Conservation (phyloP, 805 yeast genomes). For the Starmerella geochares region DNA sequence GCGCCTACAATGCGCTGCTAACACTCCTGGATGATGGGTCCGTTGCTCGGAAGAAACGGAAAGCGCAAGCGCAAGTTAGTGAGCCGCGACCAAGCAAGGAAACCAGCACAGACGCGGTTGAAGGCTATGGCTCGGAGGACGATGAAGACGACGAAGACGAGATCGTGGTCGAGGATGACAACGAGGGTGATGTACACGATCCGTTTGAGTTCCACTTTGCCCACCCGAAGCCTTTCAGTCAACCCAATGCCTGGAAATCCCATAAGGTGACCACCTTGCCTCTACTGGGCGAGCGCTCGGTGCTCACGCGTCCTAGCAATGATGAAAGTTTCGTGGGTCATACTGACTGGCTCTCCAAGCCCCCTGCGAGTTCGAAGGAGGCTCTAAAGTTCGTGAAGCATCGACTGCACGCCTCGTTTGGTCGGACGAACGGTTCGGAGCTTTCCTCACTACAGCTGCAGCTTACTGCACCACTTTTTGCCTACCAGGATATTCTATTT, state of each 20-base stretch:
- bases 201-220: slow-evolving; percentile 74
- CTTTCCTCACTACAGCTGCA: slow-evolving; percentile 41
- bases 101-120: slow-evolving; percentile 18
- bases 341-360: neutral
- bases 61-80: neutral
- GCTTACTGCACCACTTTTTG: slow-evolving; percentile 54
- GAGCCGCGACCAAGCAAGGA: slow-evolving; percentile 22
- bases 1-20: slow-evolving; percentile 57
- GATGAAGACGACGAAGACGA: slow-evolving; percentile 27
- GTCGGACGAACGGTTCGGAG: slow-evolving; percentile 28
- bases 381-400: slow-evolving; percentile 34
- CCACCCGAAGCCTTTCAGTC: slow-evolving; percentile 32
- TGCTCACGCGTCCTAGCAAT: slow-evolving; percentile 14
- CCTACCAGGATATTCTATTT: slow-evolving; percentile 60
- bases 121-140: slow-evolving; percentile 22
- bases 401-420: slow-evolving; percentile 32
- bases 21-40: slow-evolving; percentile 39
- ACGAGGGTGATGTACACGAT: slow-evolving; percentile 41
- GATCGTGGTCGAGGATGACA: slow-evolving; percentile 34
- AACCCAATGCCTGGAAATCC: slow-evolving; percentile 28
- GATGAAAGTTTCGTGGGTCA: neutral
- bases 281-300: slow-evolving; percentile 24
- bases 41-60: slow-evolving; percentile 32
- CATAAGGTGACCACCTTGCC: slow-evolving; percentile 18
- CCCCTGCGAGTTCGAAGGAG: neutral